Percentiles rank a stretch among this genome's conserved stretches.
phyloP scores from a whole-genome alignment of 257 asterid genomes.

The Solanum peruvianum region DNA sequence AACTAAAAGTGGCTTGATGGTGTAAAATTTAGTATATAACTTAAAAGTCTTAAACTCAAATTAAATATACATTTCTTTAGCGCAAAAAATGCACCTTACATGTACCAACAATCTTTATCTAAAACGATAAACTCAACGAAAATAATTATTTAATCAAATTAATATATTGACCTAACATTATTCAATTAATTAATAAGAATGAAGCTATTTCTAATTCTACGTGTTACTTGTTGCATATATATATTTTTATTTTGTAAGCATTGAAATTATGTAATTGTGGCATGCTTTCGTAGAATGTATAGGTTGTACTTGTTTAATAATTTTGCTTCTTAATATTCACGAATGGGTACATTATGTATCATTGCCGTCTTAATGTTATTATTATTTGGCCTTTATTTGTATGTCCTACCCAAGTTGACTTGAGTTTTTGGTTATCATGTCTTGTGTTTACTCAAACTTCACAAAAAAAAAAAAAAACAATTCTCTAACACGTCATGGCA shows the following conservation, averaged over 20 bases:
- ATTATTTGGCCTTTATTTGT: neutral
- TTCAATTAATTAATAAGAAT: neutral
- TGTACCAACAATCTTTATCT: neutral
- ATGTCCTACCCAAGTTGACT: neutral
- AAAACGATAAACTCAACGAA: neutral
- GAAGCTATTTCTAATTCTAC: neutral
- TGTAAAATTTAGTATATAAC: neutral
- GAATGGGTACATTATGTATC: neutral
- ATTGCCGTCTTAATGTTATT: neutral
- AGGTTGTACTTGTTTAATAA: neutral
- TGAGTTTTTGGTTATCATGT: neutral
- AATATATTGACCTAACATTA: neutral
- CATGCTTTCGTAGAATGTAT: neutral
- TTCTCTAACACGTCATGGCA: neutral
- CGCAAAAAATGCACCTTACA: neutral
- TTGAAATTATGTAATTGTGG: neutral
- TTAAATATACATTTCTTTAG: neutral
- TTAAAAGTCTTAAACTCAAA: neutral
- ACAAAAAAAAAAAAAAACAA: neutral
- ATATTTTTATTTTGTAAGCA: neutral
- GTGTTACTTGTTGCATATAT: neutral
- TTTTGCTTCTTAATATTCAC: neutral
- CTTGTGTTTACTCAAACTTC: neutral
- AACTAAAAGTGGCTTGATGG: neutral
- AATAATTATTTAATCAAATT: neutral